Base-by-base conservation (phyloP, 2,329 filamentous ascomycete genomes). In the Aspergillus jensenii region DNA sequence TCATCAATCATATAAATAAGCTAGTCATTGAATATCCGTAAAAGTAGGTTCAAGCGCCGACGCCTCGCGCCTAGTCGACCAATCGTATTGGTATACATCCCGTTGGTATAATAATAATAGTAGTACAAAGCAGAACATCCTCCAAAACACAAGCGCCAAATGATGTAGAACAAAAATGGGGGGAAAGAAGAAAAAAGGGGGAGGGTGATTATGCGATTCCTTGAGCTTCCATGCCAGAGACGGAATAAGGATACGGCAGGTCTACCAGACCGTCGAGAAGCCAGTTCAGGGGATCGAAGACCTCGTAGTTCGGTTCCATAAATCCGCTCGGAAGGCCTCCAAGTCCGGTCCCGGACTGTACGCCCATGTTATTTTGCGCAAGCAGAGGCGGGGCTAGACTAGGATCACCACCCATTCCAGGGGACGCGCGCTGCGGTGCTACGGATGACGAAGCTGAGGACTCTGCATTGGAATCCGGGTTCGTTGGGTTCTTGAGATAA, bases 261-360 rank as follows among this genome's bases (percentile, higher is more conserved):
- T 93, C 90, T 59, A 95, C 81, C 35, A 93, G 81, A 14, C 90
- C 90, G 72, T 97, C 93, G 59, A 97, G 79, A 81, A 96, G 91
- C 93, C 93, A 97, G 73, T 93, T 91, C 67, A 96, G 82, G 1
- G 93, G 91, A 75, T 96, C 92, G 69, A 96, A 96, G 61, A 96
- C 91, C 72, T 96, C 90, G 73, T 92, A 92, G 66, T 87, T 89
- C 9, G 85, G 84, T 55, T 90, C 84, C 63, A 84, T 82, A 62
- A 90, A 88, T 65, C 82, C 81, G 61, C 74, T 76, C 1, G 74
- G 72, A 4, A 77, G 61, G 6, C 63, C 66, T 6, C 58, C 62
- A 5, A 70, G 61, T 3, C 63, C 63, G 40, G 62, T 68, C 11
- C 53, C 64, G 21, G 71, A 59, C 41, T 69, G 65, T 15, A 73